phyloP scores from a whole-genome alignment of 495 filamentous ascomycete genomes.

The Copromyces sp. region DNA sequence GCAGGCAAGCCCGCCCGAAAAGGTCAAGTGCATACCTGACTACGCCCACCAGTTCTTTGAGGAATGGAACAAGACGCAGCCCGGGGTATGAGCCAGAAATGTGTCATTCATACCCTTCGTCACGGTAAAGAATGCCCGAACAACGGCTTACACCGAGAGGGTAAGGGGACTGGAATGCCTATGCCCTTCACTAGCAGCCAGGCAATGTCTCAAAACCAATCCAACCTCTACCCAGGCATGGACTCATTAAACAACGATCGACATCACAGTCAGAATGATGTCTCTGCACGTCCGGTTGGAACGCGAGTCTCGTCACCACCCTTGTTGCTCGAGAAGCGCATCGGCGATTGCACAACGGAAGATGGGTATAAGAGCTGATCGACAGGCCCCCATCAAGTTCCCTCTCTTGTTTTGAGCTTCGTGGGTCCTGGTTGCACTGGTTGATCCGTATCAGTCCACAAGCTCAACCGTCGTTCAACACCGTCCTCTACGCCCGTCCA shows the following conservation, averaged over 20 bases:
- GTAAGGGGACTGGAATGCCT: not conserved
- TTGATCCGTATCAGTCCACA: not conserved
- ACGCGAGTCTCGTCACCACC: not conserved
- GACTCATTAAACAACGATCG: not conserved
- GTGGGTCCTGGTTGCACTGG: not conserved
- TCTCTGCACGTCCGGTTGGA: not conserved
- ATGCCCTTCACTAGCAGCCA: not conserved
- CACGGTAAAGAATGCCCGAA: not conserved
- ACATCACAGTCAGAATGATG: not conserved
- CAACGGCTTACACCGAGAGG: not conserved
- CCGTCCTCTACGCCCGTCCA: no score
- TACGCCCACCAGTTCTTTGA: slow-evolving; percentile 15
- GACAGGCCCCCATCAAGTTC: not conserved
- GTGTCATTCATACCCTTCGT: not conserved
- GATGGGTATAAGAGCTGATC: not conserved
- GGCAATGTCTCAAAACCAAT: not conserved
- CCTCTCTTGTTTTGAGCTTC: not conserved
- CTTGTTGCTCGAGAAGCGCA: not conserved
- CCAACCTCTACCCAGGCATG: not conserved
- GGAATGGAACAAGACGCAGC: slow-evolving; percentile 18
- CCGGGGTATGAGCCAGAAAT: not conserved
- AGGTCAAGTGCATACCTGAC: slow-evolving; percentile 16
- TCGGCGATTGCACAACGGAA: not conserved
- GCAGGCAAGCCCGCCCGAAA: slow-evolving; percentile 13
- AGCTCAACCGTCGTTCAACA: not conserved